Conservation (phyloP, 2,329 filamentous ascomycete species). For the Penicillium occitanis region DNA sequence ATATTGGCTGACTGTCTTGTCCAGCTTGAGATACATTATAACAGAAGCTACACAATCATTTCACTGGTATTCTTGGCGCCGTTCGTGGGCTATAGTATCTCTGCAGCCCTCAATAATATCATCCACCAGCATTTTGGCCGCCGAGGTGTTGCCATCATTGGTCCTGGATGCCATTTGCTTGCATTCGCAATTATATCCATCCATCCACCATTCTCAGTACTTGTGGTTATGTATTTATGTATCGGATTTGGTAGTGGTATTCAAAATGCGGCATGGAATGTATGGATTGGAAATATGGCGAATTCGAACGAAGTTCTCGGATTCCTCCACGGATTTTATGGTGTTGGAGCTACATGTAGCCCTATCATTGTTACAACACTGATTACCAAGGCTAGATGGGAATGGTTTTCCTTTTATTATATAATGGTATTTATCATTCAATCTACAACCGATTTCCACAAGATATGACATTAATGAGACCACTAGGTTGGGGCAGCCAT, state of each 20-base stretch:
- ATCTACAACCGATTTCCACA: background rate
- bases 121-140: conserved; percentile 57
- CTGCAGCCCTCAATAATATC: conserved; percentile 46
- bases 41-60: conserved; percentile 48
- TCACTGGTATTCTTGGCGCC: conserved; percentile 52
- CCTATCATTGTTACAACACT: conserved; percentile 71
- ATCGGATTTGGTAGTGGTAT: conserved; percentile 71
- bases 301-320: conserved; percentile 71
- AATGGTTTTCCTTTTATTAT: conserved; percentile 75
- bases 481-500: conserved; percentile 24
- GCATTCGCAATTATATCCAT: conserved; percentile 53
- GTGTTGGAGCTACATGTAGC: conserved; percentile 66
- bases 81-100: conserved; percentile 47
- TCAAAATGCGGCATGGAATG: conserved; percentile 55
- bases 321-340: conserved; percentile 69
- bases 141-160: conserved; percentile 67
- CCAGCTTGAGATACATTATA: conserved; percentile 49
- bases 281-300: conserved; percentile 69
- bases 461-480: background rate
- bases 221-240: conserved; percentile 65
- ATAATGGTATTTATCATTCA: conserved; percentile 56
- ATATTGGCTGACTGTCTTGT: background rate
- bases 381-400: conserved; percentile 60
- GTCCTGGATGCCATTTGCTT: conserved; percentile 43
- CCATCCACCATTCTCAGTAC: conserved; percentile 67